Base-by-base conservation (phyloP, 495 filamentous ascomycete genomes). In the Corynascus novoguineensis region DNA sequence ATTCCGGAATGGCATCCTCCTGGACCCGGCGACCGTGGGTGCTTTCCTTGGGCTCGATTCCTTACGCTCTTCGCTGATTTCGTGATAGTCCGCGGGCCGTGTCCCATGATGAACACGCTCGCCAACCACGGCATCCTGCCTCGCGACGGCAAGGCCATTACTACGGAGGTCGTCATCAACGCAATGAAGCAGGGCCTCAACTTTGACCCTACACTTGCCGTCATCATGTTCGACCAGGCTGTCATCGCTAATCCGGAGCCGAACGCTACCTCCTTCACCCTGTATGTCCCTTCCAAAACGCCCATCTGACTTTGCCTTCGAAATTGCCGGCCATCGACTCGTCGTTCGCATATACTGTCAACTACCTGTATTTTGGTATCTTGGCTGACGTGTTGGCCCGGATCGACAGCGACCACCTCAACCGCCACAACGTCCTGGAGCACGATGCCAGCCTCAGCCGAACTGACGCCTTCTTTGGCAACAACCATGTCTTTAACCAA, bases 91-190 rank as follows among this genome's bases (percentile, higher is more conserved):
- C 37, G 35, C n/a, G 34, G 50, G n/a, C 50, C 50, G 5, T 53
- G 50, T 19, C 50, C 50, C 10, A 53, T 53, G 50, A 42, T 53
- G 37, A 53, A 53, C 37, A 42, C 37, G 2, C 50, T 53, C 37
- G 50, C 50, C 50, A 53, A 42, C 50, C 37, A 53, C 24, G 50
- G 35, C 9, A 40, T 53, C 25, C 9, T 42, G 22, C 37, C 50
- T 17, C 50, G 21, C 15, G 34, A 38, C 25, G 50, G 50, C 5
- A 38, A 17, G n/a, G 24, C 21, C 50, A 42, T 53, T 10, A 40
- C 50, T 9, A 42, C 2, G 17, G 48, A 50, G 27, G 48, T n/a
- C 4, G 31, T 50, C 32, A 38, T 50, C 48, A 35, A 50, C 11
- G 48, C 5, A 3, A 50, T 50, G 48, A 38, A 50, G 19, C 48